Evolutionary conservation across 2,329 filamentous ascomycete genomes (phyloP).

Genomic region (Calonectria crousiana): DNA sequence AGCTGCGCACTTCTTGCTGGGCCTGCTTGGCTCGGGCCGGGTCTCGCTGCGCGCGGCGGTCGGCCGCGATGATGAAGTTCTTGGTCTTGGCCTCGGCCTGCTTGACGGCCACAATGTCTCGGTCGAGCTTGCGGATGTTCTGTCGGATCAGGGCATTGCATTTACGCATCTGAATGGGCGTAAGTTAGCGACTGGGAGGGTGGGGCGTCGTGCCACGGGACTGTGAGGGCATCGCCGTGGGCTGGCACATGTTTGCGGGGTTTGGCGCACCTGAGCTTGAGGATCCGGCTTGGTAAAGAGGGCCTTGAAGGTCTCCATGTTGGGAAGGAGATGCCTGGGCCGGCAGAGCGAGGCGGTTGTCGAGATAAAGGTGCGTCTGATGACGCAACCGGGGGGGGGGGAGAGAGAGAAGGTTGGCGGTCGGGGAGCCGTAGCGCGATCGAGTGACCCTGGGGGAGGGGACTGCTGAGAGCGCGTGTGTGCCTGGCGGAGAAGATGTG

Average conservation of each 20-base stretch:
- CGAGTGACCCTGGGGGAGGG: background rate
- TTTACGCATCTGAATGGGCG: conserved; percentile 81
- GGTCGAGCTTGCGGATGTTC: conserved; percentile 94
- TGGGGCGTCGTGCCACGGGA: background rate
- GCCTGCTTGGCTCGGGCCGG: conserved; percentile 84
- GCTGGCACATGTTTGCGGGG: background rate
- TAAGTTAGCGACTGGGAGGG: conserved; percentile 6
- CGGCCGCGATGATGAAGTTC: conserved; percentile 84
- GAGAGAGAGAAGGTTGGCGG: conserved; percentile 26
- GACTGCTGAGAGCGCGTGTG: background rate
- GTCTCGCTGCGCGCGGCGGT: conserved; percentile 83
- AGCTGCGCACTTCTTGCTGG: conserved; percentile 84
- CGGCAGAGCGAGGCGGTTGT: conserved; percentile 17
- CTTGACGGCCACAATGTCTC: conserved; percentile 86
- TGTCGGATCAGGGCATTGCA: conserved; percentile 90
- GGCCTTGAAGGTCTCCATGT: conserved; percentile 88
- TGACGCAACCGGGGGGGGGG: conserved; percentile 40
- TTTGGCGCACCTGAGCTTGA: conserved; percentile 81
- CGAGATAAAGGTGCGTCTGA: conserved; percentile 29
- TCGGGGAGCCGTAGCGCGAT: background rate
- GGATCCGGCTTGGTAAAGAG: conserved; percentile 95
- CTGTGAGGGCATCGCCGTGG: background rate
- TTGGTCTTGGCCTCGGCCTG: conserved; percentile 86
- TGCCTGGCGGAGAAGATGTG: background rate
- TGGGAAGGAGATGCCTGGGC: conserved; percentile 42